A percentile compares a stretch with the other conserved stretches of the same genome.
Conservation (phyloP, 192 early-diverging fungal genomes). For the Rhizophagus prolifer region DNA sequence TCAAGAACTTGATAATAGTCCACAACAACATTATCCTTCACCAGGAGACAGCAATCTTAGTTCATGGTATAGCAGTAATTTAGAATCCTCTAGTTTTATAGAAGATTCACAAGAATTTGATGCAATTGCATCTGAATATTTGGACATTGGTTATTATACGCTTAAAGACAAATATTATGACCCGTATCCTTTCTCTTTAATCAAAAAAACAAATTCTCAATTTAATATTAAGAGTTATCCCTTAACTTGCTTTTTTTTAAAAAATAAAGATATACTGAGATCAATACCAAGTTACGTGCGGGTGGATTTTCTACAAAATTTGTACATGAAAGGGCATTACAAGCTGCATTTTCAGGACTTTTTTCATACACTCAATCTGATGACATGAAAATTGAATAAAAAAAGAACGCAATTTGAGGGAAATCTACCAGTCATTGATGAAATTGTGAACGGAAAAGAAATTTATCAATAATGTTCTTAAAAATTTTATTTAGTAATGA, state of each 20-base stretch:
- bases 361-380: background rate
- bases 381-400: background rate
- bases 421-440: too few relatives aligned
- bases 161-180: slow-evolving; percentile 25
- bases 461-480: too few relatives aligned
- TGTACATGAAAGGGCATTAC: slow-evolving; percentile 21
- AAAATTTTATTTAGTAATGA: too few relatives aligned
- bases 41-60: background rate
- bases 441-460: too few relatives aligned
- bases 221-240: background rate
- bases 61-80: background rate
- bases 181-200: slow-evolving; percentile 10
- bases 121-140: slow-evolving; percentile 18
- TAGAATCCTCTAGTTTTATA: background rate
- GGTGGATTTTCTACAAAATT: slow-evolving; percentile 13
- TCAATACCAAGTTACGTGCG: background rate
- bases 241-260: background rate
- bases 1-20: too few relatives aligned
- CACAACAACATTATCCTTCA: background rate
- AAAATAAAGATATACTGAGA: slow-evolving; percentile 7
- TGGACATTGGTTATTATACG: slow-evolving; percentile 20
- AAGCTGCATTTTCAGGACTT: slow-evolving; percentile 28
- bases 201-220: background rate
- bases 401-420: background rate
- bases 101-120: slow-evolving; percentile 13